Evolutionary conservation across 768 basidiomycete genomes (phyloP).

Genomic region (Trametes cubensis): DNA sequence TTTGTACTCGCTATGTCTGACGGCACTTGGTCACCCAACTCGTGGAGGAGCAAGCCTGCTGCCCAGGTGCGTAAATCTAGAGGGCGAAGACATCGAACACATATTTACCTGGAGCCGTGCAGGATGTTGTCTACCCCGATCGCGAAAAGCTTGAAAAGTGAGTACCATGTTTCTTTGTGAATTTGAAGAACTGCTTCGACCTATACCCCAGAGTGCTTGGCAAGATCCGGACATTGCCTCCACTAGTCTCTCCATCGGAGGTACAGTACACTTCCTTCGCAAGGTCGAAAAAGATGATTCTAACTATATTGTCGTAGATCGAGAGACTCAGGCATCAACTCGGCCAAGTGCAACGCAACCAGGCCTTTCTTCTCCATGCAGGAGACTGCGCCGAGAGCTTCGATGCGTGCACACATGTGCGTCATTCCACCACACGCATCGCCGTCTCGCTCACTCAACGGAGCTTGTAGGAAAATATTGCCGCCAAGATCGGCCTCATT

Average conservation of each 20-base stretch:
- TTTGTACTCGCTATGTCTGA: neutral
- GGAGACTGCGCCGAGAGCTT: conserved; percentile 99
- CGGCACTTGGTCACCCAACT: conserved; percentile 65
- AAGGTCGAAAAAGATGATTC: too few species aligned
- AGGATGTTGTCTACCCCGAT: conserved; percentile 78
- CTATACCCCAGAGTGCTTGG: conserved; percentile 62
- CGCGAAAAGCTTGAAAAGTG: conserved; percentile 59
- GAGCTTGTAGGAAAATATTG: conserved; percentile 71
- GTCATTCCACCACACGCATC: conserved; percentile 1
- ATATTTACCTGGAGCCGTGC: conserved; percentile 4
- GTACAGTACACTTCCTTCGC: conserved; percentile 43
- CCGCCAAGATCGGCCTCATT: conserved; percentile 86
- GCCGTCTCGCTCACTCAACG: neutral
- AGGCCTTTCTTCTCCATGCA: conserved; percentile 94
- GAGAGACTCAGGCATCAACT: conserved; percentile 84
- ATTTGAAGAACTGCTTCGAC: neutral
- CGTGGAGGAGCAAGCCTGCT: conserved; percentile 77
- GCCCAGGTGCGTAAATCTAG: conserved; percentile 61
- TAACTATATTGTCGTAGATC: conserved; percentile 50
- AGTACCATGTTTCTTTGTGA: conserved; percentile 1
- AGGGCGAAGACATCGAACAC: neutral
- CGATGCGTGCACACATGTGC: conserved; percentile 80
- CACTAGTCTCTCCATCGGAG: conserved; percentile 91
- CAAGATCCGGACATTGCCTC: conserved; percentile 80
- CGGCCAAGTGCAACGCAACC: conserved; percentile 75